Evolutionary conservation across 257 asterid species (phyloP), one percentile per base, ranked within the genome.

Genomic region (Scutellaria baicalensis): DNA sequence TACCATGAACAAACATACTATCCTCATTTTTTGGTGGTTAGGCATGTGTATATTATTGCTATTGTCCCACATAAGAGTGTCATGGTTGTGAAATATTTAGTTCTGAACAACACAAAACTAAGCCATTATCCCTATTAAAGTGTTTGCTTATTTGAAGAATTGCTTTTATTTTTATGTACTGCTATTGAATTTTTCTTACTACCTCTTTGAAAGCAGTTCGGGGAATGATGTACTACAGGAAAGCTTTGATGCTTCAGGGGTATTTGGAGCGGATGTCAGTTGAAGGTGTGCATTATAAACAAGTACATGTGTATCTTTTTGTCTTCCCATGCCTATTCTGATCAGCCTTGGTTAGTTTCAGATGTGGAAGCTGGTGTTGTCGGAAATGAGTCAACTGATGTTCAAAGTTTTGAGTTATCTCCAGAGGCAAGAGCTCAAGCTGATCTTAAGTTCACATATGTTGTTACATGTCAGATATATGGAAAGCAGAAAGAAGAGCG

Each of bases 211-310:
- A 51, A 70, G 74, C 89, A 94, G 99, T 94, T 68, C 96, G 99
- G 64, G 99, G 99, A 68, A 94, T 94, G 97, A 94, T 94, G 99
- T 94, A 94, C 87, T 94, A 94, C 78, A 82, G 99, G 82, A 94
- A 94, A 79, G 99, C 99, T 50, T 88, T 94, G 61, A 86, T 94
- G 93, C 99, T 94, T 74, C 96, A 94, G 85, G 82, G 95, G 8
- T 88, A 87, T 84, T 75, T 94, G 78, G 99, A 94, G 76, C 74
- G 80, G 76, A 79, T 82, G 78, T 77, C 81, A 9, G 40, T 71
- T 75, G 91, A 92, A 83, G 99, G 99, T 94, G 71, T 78, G 94
- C 51, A 43, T 73, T 57, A 33, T 40, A 20, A 49, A 58, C 58
- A 33, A 38, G 10, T 52, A 8, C 35, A 43, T 74, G 35, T 59